phyloP scores from a whole-genome alignment of 306 rosid species.

The Dalbergia oliveri region DNA sequence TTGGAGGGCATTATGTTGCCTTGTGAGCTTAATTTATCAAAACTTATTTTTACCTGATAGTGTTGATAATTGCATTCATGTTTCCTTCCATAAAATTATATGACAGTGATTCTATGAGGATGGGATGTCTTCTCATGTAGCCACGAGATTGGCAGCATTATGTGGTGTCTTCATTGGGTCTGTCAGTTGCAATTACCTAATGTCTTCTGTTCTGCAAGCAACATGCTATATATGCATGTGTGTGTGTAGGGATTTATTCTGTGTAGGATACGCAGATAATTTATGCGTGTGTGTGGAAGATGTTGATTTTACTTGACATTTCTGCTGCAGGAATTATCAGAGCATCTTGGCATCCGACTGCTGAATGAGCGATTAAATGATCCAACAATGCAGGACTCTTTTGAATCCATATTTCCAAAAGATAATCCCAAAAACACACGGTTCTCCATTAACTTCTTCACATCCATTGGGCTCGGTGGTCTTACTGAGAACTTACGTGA shows the following conservation, averaged over 20 bases:
- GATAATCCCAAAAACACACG: constrained; percentile 94
- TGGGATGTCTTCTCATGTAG: not conserved
- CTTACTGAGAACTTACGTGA: constrained; percentile 91
- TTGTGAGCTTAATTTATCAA: not conserved
- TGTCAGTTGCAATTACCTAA: not conserved
- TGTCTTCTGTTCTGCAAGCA: not conserved
- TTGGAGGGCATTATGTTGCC: not conserved
- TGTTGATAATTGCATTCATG: not conserved
- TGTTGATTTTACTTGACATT: constrained; percentile 47
- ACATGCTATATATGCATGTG: not conserved
- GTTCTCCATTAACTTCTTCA: constrained; percentile 90
- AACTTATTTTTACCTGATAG: not conserved
- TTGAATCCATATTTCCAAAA: constrained; percentile 80
- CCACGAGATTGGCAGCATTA: not conserved
- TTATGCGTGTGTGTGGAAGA: constrained; percentile 23
- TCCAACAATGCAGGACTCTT: constrained; percentile 72
- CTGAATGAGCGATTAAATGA: constrained; percentile 77
- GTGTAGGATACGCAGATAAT: not conserved
- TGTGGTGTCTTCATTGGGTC: not conserved
- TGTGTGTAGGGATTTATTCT: too few relatives aligned
- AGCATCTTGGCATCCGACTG: constrained; percentile 79
- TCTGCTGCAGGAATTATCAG: constrained; percentile 82
- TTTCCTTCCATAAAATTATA: not conserved
- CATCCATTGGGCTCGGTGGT: constrained; percentile 96
- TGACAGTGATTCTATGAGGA: not conserved